Evolutionary conservation across 2,329 filamentous ascomycete species (phyloP).

Genomic region (Colletotrichum nymphaeae): DNA sequence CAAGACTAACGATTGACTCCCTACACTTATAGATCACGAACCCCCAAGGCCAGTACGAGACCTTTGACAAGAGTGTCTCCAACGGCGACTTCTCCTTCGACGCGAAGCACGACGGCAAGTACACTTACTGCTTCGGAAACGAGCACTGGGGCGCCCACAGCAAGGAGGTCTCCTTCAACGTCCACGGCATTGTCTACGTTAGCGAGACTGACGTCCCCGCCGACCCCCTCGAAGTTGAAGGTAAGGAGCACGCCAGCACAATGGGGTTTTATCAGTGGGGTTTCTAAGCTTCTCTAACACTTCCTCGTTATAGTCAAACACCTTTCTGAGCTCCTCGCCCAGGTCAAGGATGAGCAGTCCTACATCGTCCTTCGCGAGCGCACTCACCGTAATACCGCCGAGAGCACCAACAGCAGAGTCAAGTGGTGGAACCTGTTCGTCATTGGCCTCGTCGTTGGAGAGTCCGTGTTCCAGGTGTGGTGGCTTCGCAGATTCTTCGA

Average conservation of each 20-base stretch:
- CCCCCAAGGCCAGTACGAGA: slow-evolving; percentile 79
- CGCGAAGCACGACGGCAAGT: slow-evolving; percentile 87
- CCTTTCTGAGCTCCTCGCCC: slow-evolving; percentile 85
- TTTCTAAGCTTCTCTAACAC: not conserved
- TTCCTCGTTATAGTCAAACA: slow-evolving; percentile 72
- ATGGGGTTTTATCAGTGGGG: not conserved
- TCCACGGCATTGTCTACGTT: slow-evolving; percentile 98
- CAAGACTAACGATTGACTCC: slow-evolving; percentile 35
- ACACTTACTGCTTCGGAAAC: slow-evolving; percentile 98
- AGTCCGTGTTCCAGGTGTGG: slow-evolving; percentile 99
- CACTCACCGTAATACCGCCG: slow-evolving; percentile 97
- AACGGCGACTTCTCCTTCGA: slow-evolving; percentile 95
- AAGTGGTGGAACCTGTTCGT: slow-evolving; percentile 99
- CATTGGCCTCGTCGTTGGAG: slow-evolving; percentile 85
- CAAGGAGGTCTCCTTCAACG: slow-evolving; percentile 99
- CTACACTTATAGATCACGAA: slow-evolving; percentile 75
- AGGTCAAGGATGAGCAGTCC: slow-evolving; percentile 97
- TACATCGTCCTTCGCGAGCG: slow-evolving; percentile 97
- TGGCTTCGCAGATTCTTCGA: slow-evolving; percentile 99
- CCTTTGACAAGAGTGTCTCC: slow-evolving; percentile 83
- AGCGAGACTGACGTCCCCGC: slow-evolving; percentile 85
- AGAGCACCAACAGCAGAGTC: slow-evolving; percentile 96
- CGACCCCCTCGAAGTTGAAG: slow-evolving; percentile 92
- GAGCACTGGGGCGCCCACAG: slow-evolving; percentile 96
- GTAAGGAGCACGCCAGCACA: slow-evolving; percentile 57